These are phyloP conservation scores for Phytophthora meadii DNA, from an alignment of 352 stramenopile species.

Conservation along the genomic window DNA sequence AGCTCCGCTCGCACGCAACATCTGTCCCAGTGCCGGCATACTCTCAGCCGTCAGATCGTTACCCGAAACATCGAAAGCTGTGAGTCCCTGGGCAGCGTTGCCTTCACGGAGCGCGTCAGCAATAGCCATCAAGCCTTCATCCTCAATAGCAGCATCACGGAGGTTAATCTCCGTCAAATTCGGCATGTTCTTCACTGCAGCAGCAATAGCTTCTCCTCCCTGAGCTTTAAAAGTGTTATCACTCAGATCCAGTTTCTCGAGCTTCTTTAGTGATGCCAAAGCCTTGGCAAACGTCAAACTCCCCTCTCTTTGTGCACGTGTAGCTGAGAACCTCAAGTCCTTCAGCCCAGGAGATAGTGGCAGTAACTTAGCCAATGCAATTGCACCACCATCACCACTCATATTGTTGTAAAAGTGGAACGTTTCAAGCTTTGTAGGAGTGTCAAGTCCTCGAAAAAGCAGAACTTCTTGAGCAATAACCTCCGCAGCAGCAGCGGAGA, in stretches of 20 bases:
- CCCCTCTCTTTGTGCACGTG: constrained; percentile 85
- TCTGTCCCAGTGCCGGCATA: constrained; percentile 52
- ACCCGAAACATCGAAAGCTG: constrained; percentile 92
- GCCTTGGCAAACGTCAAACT: constrained; percentile 89
- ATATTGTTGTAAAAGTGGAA: constrained; percentile 99
- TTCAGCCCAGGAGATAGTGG: constrained; percentile 83
- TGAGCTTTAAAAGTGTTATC: constrained; percentile 95
- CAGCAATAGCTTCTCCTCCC: constrained; percentile 86
- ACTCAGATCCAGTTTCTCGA: constrained; percentile 92
- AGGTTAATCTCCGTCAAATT: constrained; percentile 90
- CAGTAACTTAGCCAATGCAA: constrained; percentile 88
- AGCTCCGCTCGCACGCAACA: constrained; percentile 49
- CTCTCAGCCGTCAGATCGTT: constrained; percentile 90
- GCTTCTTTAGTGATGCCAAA: constrained; percentile 63
- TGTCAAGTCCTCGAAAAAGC: constrained; percentile 70
- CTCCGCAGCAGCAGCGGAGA: constrained; percentile 89
- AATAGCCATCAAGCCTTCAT: constrained; percentile 90
- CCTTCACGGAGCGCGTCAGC: constrained; percentile 71
- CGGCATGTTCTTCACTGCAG: constrained; percentile 71
- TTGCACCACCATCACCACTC: constrained; percentile 93
- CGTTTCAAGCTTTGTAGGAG: constrained; percentile 85
- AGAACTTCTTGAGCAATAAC: constrained; percentile 91
- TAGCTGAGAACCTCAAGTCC: constrained; percentile 95
- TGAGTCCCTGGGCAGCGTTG: constrained; percentile 46
- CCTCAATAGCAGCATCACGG: constrained; percentile 90